Conservation (phyloP, 306 rosid genomes). For the Mimosa bimucronata region DNA sequence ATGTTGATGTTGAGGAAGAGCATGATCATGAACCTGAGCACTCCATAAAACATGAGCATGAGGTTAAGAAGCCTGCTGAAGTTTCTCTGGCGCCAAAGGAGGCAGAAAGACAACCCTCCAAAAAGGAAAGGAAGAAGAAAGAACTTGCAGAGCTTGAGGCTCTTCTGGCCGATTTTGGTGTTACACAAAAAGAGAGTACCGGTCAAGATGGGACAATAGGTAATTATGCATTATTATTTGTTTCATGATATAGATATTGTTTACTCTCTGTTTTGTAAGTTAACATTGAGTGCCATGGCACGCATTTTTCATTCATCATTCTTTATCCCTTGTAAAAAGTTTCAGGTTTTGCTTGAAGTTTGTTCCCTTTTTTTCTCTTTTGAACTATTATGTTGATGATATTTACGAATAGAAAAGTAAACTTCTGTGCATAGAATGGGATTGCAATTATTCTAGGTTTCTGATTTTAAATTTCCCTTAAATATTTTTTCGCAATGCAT, state of each 20-base stretch:
- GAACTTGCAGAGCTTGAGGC: constrained; percentile 98
- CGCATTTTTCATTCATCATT: not conserved
- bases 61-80: constrained; percentile 57
- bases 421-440: not conserved
- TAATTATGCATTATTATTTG: constrained; percentile 39
- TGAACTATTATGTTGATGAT: not conserved
- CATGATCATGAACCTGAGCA: constrained; percentile 69
- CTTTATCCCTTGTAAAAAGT: not conserved
- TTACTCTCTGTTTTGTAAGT: not conserved
- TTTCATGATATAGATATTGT: constrained; percentile 14
- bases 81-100: constrained; percentile 67
- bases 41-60: constrained; percentile 55
- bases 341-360: constrained; percentile 4
- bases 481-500: constrained; percentile 28
- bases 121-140: constrained; percentile 91
- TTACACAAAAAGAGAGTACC: constrained; percentile 57
- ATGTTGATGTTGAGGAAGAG: constrained; percentile 83
- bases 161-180: constrained; percentile 91
- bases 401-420: not conserved
- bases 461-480: constrained; percentile 4
- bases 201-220: constrained; percentile 76
- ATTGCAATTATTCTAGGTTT: not conserved
- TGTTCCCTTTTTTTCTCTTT: not conserved
- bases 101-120: constrained; percentile 81
- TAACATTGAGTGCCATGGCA: constrained; percentile 9